Evolutionary conservation across 208 protist genomes (phyloP), one percentile per base, ranked within the genome.

Genomic region (Vickermania ingenoplastis): DNA sequence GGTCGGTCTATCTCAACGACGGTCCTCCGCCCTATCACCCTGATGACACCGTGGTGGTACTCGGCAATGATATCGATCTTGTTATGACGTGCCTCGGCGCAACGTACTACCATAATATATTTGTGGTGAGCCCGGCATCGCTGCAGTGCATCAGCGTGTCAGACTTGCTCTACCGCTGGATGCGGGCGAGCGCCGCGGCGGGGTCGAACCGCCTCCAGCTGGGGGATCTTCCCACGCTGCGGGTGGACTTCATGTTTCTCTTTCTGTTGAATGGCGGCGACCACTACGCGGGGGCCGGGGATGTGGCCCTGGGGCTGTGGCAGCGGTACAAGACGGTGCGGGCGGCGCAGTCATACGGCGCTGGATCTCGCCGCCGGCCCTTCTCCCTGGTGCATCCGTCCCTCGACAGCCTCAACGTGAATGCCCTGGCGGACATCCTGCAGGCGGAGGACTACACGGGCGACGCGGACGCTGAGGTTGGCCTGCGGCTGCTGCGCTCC

Each of bases 51-150:
- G 70, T 93, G 13, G 69, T 73, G 31, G 71, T 93, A 23, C 60
- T 93, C 24, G 86, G 86, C 59, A 89, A 93, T 54, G 86, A 93
- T 67, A 93, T 93, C 57, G 86, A 93, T 67, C 73, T 93, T 21
- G 81, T 87, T 25, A 48, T 93, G 25, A 91, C 86, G 1, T 90
- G 86, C 59, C 69, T 93, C 25, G 86, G 81, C 4, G 81, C 86
- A 17, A 93, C 86, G 2, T 70, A 71, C 25, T 93, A 84, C 54
- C 82, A 90, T 67, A 90, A 90, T 63, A 57, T 93, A n/a, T 86
- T 63, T 65, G 71, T 93, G 26, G 50, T 93, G 26, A 69, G 83
- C 14, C 86, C 86, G 0, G 86, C 82, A 17, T 88, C 86, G 4
- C 80, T 93, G 69, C 86, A 93, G 67, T 50, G 86, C 3, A 87